phyloP scores from a whole-genome alignment of 2,329 filamentous ascomycete species.

The Blastomyces gilchristii region DNA sequence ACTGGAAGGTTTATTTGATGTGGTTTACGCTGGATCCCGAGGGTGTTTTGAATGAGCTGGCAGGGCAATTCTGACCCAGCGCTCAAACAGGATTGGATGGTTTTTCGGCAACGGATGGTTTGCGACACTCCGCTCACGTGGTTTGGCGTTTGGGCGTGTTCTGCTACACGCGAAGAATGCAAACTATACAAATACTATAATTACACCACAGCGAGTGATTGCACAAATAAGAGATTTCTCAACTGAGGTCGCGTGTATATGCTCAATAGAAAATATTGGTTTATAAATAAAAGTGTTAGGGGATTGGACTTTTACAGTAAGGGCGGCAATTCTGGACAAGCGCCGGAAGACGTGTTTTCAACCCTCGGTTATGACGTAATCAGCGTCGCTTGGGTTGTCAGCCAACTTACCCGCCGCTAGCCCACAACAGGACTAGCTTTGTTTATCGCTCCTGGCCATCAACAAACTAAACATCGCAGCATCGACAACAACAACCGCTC shows the following conservation, averaged over 20 bases:
- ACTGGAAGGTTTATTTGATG: not conserved
- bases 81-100: slow-evolving; percentile 6
- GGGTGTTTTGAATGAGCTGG: not conserved
- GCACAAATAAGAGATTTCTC: not conserved
- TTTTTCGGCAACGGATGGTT: slow-evolving; percentile 5
- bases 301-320: not conserved
- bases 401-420: slow-evolving; percentile 13
- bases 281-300: not conserved
- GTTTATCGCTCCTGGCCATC: slow-evolving; percentile 13
- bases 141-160: slow-evolving; percentile 24
- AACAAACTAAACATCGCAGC: slow-evolving; percentile 7
- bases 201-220: not conserved
- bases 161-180: slow-evolving; percentile 10
- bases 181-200: slow-evolving; percentile 1
- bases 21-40: not conserved
- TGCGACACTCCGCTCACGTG: slow-evolving; percentile 22
- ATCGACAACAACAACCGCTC: slow-evolving; percentile 6
- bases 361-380: slow-evolving; percentile 12
- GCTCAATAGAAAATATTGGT: not conserved
- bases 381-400: slow-evolving; percentile 10
- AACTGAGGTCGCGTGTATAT: not conserved
- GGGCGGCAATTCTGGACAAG: not conserved
- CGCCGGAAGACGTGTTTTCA: slow-evolving; percentile 10
- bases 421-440: slow-evolving; percentile 16
- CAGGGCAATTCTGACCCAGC: not conserved